A percentile compares a stretch with the other conserved stretches of the same genome.
Conservation (phyloP, 768 basidiomycete species). For the Artomyces pyxidatus region DNA sequence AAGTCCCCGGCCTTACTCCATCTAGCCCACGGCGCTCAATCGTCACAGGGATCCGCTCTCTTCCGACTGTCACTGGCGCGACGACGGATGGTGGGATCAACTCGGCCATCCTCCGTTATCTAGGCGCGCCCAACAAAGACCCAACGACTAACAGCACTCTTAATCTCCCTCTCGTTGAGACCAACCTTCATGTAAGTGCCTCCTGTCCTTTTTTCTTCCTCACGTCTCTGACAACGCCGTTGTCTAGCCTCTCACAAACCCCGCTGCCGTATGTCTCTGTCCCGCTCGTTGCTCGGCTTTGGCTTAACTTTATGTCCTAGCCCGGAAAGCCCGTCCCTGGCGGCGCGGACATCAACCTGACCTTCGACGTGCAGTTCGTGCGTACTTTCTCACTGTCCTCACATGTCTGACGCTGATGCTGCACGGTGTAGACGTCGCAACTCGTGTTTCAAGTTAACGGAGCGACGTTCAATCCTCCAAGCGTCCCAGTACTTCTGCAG, state of each 20-base stretch:
- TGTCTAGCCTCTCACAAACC: background rate
- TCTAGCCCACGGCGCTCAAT: background rate
- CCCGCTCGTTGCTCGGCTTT: background rate
- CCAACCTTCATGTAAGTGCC: slow-evolving; percentile 23
- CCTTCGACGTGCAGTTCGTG: slow-evolving; percentile 18
- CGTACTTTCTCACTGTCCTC: background rate
- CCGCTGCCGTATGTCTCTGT: background rate
- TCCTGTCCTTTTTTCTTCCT: background rate
- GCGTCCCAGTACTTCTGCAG: slow-evolving; percentile 40
- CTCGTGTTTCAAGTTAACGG: slow-evolving; percentile 30
- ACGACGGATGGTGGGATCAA: slow-evolving; percentile 35
- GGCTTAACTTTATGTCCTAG: background rate
- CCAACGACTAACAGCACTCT: slow-evolving; percentile 29
- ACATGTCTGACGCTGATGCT: no score
- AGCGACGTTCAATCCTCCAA: slow-evolving; percentile 25
- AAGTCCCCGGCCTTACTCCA: background rate
- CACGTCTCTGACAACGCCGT: background rate
- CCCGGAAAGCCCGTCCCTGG: slow-evolving; percentile 10
- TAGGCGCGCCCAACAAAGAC: slow-evolving; percentile 33
- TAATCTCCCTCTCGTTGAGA: slow-evolving; percentile 28
- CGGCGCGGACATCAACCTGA: slow-evolving; percentile 14
- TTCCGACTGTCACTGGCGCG: slow-evolving; percentile 19
- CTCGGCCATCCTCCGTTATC: slow-evolving; percentile 46
- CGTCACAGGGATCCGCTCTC: slow-evolving; percentile 9
- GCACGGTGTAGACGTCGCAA: no score